Evolutionary conservation across 2,329 filamentous ascomycete species (phyloP).

Genomic region (Stemphylium vesicarium): DNA sequence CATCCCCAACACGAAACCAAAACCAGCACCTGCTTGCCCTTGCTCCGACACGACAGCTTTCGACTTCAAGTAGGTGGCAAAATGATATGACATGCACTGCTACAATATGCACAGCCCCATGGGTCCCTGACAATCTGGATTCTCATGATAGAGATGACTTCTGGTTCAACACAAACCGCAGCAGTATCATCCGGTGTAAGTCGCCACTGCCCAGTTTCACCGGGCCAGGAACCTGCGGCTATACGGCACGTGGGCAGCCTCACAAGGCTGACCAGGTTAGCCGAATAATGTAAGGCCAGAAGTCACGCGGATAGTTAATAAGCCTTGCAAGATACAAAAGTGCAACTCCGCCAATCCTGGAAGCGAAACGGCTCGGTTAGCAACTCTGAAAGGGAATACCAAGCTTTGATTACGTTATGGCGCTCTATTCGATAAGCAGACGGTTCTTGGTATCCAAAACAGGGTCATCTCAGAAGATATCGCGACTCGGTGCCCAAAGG

Average conservation of each 20-base stretch:
- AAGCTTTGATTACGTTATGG: conserved; percentile 5
- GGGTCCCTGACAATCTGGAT: not conserved
- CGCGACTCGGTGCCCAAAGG: not conserved
- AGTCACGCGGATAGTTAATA: conserved; percentile 3
- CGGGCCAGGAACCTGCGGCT: not conserved
- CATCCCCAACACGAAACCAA: not conserved
- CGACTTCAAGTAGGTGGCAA: not conserved
- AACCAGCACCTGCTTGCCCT: not conserved
- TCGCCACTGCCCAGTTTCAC: not conserved
- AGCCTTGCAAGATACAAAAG: not conserved
- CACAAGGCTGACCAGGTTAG: not conserved
- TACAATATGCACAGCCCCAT: not conserved
- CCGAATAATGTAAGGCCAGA: not conserved
- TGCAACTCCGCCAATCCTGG: conserved; percentile 3
- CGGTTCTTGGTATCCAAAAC: conserved; percentile 4
- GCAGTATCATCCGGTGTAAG: not conserved
- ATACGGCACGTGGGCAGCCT: conserved; percentile 3
- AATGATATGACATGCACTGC: not conserved
- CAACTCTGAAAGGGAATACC: not conserved
- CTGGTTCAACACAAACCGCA: not conserved
- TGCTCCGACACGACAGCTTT: not conserved
- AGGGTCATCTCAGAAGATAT: not conserved
- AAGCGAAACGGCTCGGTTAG: not conserved
- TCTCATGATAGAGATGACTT: not conserved
- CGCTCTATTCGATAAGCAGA: not conserved